A percentile compares a stretch with the other conserved stretches of the same genome.
These are phyloP conservation scores for Beta macrorhiza DNA, from an alignment of 179 eudicot species.

Conservation along the genomic window DNA sequence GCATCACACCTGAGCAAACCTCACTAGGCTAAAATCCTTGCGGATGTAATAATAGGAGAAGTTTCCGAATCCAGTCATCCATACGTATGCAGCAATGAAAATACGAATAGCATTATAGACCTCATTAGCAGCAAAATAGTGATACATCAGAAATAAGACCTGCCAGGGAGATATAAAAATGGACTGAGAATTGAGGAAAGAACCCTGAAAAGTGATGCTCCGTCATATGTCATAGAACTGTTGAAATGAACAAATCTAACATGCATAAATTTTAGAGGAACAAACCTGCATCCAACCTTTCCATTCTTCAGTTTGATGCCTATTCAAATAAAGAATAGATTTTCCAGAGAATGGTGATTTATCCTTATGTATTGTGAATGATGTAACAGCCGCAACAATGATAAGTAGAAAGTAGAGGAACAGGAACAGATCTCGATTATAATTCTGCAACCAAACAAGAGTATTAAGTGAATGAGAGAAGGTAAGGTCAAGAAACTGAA, in stretches of 20 bases:
- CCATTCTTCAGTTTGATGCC: conserved; percentile 99
- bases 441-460: conserved; percentile 56
- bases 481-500: background rate
- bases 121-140: conserved; percentile 91
- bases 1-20: conserved; percentile 81
- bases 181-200: conserved; percentile 23
- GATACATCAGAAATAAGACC: conserved; percentile 92
- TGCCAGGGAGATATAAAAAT: conserved; percentile 28
- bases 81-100: conserved; percentile 90
- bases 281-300: conserved; percentile 99
- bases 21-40: conserved; percentile 87
- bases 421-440: conserved; percentile 85
- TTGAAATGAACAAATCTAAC: background rate
- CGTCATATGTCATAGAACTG: background rate
- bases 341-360: conserved; percentile 77
- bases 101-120: conserved; percentile 87
- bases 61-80: conserved; percentile 99
- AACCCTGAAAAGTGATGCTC: background rate
- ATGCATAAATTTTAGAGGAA: background rate
- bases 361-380: conserved; percentile 81
- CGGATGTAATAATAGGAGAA: conserved; percentile 94
- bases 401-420: conserved; percentile 85
- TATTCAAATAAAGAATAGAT: conserved; percentile 69
- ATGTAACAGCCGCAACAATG: conserved; percentile 75
- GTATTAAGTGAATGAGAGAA: conserved; percentile 14